Conservation (phyloP, 768 basidiomycete species). For the Hypholoma sublateritium region DNA sequence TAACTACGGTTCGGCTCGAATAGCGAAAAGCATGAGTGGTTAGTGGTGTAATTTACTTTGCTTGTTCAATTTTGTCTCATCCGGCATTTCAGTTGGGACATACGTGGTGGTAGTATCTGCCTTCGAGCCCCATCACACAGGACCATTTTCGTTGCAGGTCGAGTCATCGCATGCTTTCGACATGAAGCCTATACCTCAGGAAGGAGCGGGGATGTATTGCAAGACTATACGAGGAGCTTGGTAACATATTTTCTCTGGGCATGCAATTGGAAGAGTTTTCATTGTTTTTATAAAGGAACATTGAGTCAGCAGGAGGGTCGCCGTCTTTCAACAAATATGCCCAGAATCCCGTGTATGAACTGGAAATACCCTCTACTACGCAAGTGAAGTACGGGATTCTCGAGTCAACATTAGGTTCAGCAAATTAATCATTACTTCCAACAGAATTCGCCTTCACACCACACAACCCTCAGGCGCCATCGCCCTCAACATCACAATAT, state of each 20-base stretch:
- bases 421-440: neutral
- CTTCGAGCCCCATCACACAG: slow-evolving; percentile 72
- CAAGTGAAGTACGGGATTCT: slow-evolving; percentile 54
- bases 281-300: slow-evolving; percentile 42
- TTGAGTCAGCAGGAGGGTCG: slow-evolving; percentile 61
- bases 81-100: slow-evolving; percentile 58
- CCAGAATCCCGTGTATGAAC: slow-evolving; percentile 66
- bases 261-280: neutral
- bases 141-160: slow-evolving; percentile 62
- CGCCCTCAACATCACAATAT: slow-evolving; percentile 63
- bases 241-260: slow-evolving; percentile 34
- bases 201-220: slow-evolving; percentile 90
- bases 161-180: slow-evolving; percentile 64
- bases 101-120: slow-evolving; percentile 86
- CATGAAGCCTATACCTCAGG: slow-evolving; percentile 67
- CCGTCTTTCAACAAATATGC: slow-evolving; percentile 65
- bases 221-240: slow-evolving; percentile 72
- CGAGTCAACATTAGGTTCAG: neutral
- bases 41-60: slow-evolving; percentile 6
- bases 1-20: slow-evolving; percentile 69
- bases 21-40: slow-evolving; percentile 56
- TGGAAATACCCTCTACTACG: slow-evolving; percentile 51
- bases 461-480: slow-evolving; percentile 40
- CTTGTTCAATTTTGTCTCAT: neutral
- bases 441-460: slow-evolving; percentile 74